These are phyloP conservation scores for Eucalyptus regnans DNA, from an alignment of 345 rosid species.

Conservation along the genomic window DNA sequence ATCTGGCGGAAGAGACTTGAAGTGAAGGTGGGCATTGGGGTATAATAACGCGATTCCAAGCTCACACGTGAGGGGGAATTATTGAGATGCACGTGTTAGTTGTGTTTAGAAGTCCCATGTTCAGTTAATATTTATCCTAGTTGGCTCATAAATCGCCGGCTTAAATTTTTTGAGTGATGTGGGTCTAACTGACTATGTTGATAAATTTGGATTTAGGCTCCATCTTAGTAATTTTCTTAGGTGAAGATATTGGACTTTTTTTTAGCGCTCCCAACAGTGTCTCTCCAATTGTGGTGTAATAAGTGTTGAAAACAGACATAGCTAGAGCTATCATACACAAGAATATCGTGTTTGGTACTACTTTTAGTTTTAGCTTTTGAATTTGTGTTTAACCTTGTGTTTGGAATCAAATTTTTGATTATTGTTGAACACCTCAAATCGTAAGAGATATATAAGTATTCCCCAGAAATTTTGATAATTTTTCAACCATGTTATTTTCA, in stretches of 20 bases:
- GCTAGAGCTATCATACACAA: background rate
- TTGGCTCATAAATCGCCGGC: accelerated
- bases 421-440: background rate
- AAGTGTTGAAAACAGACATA: background rate
- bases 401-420: background rate
- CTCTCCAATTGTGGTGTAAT: background rate
- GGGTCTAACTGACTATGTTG: background rate
- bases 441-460: background rate
- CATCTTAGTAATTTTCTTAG: background rate
- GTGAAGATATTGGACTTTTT: background rate
- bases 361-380: background rate
- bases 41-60: accelerated
- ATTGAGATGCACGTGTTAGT: background rate
- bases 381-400: background rate
- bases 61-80: background rate
- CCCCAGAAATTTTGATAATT: background rate
- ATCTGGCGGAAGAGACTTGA: background rate
- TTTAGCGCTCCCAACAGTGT: background rate
- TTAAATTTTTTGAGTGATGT: background rate
- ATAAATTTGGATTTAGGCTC: background rate
- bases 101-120: background rate
- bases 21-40: background rate
- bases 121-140: background rate
- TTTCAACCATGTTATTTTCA: background rate
- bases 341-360: background rate